Base-by-base conservation (phyloP, 192 early-diverging fungal species). In the Chytriomyces sp. region DNA sequence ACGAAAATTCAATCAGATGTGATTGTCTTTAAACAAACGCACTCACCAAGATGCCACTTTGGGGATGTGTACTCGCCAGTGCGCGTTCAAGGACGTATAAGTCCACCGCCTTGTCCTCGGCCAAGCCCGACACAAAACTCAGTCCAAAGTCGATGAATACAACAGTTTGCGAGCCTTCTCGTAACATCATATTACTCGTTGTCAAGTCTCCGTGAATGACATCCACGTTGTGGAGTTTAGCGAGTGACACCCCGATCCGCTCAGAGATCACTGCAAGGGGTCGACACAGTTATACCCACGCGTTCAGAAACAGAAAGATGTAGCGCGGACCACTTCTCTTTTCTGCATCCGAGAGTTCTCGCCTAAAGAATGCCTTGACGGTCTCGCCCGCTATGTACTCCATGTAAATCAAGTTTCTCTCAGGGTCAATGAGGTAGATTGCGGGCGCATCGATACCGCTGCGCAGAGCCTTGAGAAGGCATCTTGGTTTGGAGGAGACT, bases 91-190 rank as follows among this genome's bases (percentile, higher is more conserved):
- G 87, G n/a, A 99, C 98, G 82, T 99, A 99, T 52, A 99, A 85
- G 83, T 99, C 98, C 1, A 99, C 98, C 3, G 93, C 98, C 78
- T 97, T 98, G 80, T 99, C 98, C 75, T 99, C 98, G 19, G 84
- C 77, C 74, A 96, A 81, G 28, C 78, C 72, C 32, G 94, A 94
- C 39, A 91, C 84, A 77, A 91, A 94, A 72, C 93, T 93, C 59
- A 99, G 80, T 0, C 98, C 98, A 88, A 99, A 99, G 83, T 99
- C 98, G 72, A 99, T 98, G 52, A 96, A 77, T 10, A 89, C 89
- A 71, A 91, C 61, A 25, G 85, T 81, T 25, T 73, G 53, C 8
- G 73, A 83, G 30, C 73, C 63, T 6, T 81, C 59, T 32, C 91
- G 76, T 36, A 96, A 41, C 74, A 98, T 88, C 76, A 98, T 84